These are phyloP conservation scores for Amanita pseudoporphyria DNA, from an alignment of 768 basidiomycete species.

Conservation along the genomic window DNA sequence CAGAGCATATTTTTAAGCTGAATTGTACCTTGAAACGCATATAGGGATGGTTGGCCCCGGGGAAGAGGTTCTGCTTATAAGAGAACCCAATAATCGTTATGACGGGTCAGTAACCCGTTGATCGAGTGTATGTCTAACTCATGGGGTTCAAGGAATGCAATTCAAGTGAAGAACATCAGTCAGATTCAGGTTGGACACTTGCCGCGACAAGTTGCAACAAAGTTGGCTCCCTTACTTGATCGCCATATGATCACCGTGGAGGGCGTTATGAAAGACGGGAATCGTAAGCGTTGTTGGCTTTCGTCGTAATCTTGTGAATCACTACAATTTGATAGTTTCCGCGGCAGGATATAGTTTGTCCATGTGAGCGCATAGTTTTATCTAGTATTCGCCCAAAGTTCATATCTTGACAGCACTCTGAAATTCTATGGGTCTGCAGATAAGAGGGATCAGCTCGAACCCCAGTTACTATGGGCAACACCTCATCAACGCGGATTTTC, in stretches of 20 bases:
- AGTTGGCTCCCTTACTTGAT: constrained; percentile 69
- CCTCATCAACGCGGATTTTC: constrained; percentile 53
- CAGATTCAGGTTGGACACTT: constrained; percentile 75
- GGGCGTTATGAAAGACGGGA: constrained; percentile 61
- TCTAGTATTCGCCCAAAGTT: neutral
- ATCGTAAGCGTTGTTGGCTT: constrained; percentile 30
- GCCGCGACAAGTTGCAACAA: constrained; percentile 44
- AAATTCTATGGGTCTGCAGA: constrained; percentile 64
- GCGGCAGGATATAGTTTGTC: constrained; percentile 40
- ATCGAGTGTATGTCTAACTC: neutral
- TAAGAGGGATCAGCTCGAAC: constrained; percentile 51
- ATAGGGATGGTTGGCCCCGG: constrained; percentile 72
- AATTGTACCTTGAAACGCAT: constrained; percentile 8
- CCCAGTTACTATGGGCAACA: constrained; percentile 65
- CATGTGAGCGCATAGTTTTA: constrained; percentile 45
- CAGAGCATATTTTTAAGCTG: neutral
- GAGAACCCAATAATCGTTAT: constrained; percentile 60
- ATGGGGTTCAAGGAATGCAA: constrained; percentile 47
- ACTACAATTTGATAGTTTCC: neutral
- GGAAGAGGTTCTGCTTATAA: constrained; percentile 60
- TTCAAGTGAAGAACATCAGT: constrained; percentile 74
- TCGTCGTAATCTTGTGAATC: neutral
- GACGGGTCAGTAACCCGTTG: constrained; percentile 39
- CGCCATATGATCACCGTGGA: constrained; percentile 53
- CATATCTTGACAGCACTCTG: constrained; percentile 31